Conservation (phyloP, 1,284 basidiomycete genomes). For the Heterobasidion annosum region DNA sequence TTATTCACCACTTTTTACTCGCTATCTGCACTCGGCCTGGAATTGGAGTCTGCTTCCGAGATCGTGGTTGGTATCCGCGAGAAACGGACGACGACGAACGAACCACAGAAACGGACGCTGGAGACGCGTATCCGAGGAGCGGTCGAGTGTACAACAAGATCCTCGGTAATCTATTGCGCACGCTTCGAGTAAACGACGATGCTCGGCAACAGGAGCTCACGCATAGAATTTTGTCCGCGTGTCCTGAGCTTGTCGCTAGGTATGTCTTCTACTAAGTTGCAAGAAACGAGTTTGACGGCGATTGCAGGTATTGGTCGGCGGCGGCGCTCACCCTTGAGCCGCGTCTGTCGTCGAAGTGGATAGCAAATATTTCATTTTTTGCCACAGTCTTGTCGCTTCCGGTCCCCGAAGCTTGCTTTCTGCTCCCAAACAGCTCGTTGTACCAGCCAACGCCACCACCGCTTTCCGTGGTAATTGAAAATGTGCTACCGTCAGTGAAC, state of each 20-base stretch:
- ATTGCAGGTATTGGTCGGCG: conserved; percentile 64
- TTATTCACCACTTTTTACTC: conserved; percentile 83
- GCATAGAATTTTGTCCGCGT: conserved; percentile 68
- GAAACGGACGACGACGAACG: conserved; percentile 28
- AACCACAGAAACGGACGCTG: conserved; percentile 18
- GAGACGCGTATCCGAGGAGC: conserved; percentile 19
- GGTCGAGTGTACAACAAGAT: conserved; percentile 79
- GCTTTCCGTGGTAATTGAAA: conserved; percentile 59
- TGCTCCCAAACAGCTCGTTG: conserved; percentile 33
- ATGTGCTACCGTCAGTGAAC: conserved; percentile 64
- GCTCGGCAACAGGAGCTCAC: conserved; percentile 81
- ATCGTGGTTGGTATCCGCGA: conserved; percentile 87
- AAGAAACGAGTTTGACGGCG: conserved; percentile 3
- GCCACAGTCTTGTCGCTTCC: conserved; percentile 71
- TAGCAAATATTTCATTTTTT: conserved; percentile 79
- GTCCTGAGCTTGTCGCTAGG: conserved; percentile 81
- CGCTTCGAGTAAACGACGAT: conserved; percentile 77
- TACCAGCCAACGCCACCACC: conserved; percentile 70
- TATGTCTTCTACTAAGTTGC: conserved; percentile 24
- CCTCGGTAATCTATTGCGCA: conserved; percentile 65
- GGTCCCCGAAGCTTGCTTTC: conserved; percentile 58
- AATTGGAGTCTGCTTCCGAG: conserved; percentile 80
- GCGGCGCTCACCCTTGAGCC: conserved; percentile 79
- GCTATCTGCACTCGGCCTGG: conserved; percentile 83
- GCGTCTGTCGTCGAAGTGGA: conserved; percentile 81